Conservation (phyloP, 768 basidiomycete species). For the Lentinula raphanica region DNA sequence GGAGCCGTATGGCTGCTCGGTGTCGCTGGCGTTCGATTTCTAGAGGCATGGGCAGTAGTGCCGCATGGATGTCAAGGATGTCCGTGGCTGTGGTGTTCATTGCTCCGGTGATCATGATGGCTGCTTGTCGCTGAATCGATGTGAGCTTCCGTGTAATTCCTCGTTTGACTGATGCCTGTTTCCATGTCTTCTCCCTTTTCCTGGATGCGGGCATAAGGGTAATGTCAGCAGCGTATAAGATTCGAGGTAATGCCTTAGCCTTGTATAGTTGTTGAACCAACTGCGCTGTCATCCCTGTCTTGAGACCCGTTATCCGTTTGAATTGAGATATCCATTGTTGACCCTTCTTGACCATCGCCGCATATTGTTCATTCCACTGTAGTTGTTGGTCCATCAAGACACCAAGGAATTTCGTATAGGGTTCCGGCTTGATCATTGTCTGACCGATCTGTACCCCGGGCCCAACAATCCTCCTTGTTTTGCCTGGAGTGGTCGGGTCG, state of each 20-base stretch:
- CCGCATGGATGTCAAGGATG: slow-evolving; percentile 9
- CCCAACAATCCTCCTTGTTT: not conserved
- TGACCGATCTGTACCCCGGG: not conserved
- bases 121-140: not conserved
- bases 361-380: slow-evolving; percentile 8
- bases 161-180: not conserved
- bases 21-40: slow-evolving; percentile 2
- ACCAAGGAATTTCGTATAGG: not conserved
- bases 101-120: slow-evolving; percentile 7
- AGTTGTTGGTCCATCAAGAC: slow-evolving; percentile 6
- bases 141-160: not conserved
- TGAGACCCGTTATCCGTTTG: slow-evolving; percentile 4
- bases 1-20: slow-evolving; percentile 3
- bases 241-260: not conserved
- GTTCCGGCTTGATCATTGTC: not conserved
- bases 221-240: not conserved
- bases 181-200: not conserved
- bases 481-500: not conserved
- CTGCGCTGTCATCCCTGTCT: not conserved
- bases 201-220: not conserved
- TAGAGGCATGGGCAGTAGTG: slow-evolving; percentile 11
- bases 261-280: not conserved
- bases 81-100: slow-evolving; percentile 10
- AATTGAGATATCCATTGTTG: slow-evolving; percentile 8
- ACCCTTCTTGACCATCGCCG: slow-evolving; percentile 9